A percentile compares a stretch with the other conserved stretches of the same genome.
These are phyloP conservation scores for Eruca vesicaria DNA, from an alignment of 441 rosid genomes.

Conservation along the genomic window DNA sequence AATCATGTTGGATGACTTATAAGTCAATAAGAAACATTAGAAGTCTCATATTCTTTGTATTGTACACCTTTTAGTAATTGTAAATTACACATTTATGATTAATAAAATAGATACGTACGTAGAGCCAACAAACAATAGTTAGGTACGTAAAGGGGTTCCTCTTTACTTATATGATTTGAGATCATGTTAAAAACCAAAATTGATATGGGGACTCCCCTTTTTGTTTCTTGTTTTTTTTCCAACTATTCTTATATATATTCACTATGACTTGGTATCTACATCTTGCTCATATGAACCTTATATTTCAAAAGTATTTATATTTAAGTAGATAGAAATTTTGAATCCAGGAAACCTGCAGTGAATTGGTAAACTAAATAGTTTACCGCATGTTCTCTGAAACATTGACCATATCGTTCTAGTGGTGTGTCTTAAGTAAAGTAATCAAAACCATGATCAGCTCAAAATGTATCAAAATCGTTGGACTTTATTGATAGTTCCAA, in stretches of 20 bases:
- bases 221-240: not conserved
- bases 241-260: not conserved
- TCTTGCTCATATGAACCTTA: not conserved
- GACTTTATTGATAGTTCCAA: no score
- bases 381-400: not conserved
- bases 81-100: not conserved
- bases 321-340: not conserved
- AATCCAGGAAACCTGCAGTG: slow-evolving; percentile 6
- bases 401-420: not conserved
- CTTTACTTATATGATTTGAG: slow-evolving; percentile 7
- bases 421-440: not conserved
- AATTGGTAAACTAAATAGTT: not conserved
- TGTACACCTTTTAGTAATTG: not conserved
- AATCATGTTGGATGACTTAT: slow-evolving; percentile 20
- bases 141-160: slow-evolving; percentile 26
- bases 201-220: slow-evolving; percentile 8
- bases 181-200: not conserved
- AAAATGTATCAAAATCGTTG: not conserved
- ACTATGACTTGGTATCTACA: not conserved
- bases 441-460: not conserved
- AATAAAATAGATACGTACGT: not conserved
- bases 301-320: not conserved
- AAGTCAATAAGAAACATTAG: slow-evolving; percentile 27
- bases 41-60: not conserved
- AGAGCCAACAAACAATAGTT: not conserved